A percentile compares a stretch with the other conserved stretches of the same genome.
phyloP scores from a whole-genome alignment of 208 protist genomes.

The Pavlovales sp. region DNA sequence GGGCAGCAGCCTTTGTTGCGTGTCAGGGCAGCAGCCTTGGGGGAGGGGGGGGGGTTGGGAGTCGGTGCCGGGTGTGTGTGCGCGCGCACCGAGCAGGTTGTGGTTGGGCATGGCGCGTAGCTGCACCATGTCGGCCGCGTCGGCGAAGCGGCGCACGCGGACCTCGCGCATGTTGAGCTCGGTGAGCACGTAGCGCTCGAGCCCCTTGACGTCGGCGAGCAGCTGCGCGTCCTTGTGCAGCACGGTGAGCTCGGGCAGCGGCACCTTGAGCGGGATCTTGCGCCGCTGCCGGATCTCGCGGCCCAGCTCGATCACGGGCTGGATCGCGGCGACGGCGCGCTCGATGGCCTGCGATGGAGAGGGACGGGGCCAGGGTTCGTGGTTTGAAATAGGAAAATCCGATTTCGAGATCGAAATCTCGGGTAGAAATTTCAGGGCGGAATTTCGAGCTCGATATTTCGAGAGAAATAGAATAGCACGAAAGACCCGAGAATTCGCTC shows the following conservation, averaged over 20 bases:
- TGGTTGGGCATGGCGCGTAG: slow-evolving; percentile 33
- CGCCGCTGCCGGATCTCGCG: slow-evolving; percentile 85
- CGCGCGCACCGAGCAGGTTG: slow-evolving; percentile 36
- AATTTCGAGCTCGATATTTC: no score
- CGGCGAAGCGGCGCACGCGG: background rate
- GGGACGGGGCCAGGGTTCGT: no score
- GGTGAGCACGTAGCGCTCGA: slow-evolving; percentile 36
- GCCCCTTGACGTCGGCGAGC: slow-evolving; percentile 23
- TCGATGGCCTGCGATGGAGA: slow-evolving; percentile 62
- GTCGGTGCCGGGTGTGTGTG: no score
- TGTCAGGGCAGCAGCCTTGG: no score
- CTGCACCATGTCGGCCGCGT: background rate
- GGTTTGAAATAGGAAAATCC: no score
- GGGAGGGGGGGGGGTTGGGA: no score
- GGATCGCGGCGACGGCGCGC: slow-evolving; percentile 68
- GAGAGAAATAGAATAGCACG: no score
- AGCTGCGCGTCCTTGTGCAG: background rate
- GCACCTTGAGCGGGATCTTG: slow-evolving; percentile 66
- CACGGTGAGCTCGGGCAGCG: slow-evolving; percentile 31
- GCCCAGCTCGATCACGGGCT: slow-evolving; percentile 82
- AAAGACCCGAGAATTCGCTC: no score
- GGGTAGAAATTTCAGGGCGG: no score
- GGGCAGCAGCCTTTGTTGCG: no score
- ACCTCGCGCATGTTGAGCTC: slow-evolving; percentile 53
- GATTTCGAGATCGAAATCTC: no score